These are phyloP conservation scores for Talaromyces marneffei DNA, from an alignment of 2,329 filamentous ascomycete species.

Conservation along the genomic window DNA sequence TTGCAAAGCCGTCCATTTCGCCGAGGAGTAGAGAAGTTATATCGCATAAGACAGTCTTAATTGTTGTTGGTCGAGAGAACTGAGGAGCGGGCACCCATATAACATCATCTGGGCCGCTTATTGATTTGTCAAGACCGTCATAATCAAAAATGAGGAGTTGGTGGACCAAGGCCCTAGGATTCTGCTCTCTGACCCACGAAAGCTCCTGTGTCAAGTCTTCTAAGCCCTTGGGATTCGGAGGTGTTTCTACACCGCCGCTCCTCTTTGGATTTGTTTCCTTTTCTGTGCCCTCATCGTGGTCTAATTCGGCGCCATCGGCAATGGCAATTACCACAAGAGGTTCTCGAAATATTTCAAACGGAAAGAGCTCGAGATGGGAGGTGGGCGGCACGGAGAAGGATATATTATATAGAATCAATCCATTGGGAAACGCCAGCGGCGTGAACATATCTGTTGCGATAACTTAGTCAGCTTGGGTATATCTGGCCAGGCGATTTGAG, in stretches of 20 bases:
- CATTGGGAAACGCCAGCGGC: constrained; percentile 77
- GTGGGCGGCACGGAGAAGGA: constrained; percentile 72
- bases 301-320: constrained; percentile 70
- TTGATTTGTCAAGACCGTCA: constrained; percentile 50
- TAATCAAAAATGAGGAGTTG: constrained; percentile 77
- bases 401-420: constrained; percentile 82
- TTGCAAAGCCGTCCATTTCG: constrained; percentile 69
- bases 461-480: constrained; percentile 13
- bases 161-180: constrained; percentile 70
- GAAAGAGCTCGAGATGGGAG: constrained; percentile 71
- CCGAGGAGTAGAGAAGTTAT: constrained; percentile 67
- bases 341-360: constrained; percentile 86
- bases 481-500: background rate
- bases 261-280: constrained; percentile 10
- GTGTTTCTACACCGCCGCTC: constrained; percentile 21
- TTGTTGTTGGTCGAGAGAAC: constrained; percentile 67
- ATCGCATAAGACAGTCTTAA: constrained; percentile 75
- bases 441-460: constrained; percentile 75
- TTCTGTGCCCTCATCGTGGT: constrained; percentile 23
- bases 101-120: constrained; percentile 57
- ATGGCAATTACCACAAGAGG: constrained; percentile 77
- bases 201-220: constrained; percentile 55
- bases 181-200: constrained; percentile 63
- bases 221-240: constrained; percentile 34
- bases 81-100: constrained; percentile 63